These are phyloP conservation scores for Boletus coccyginus DNA, from an alignment of 768 basidiomycete genomes.

Conservation along the genomic window DNA sequence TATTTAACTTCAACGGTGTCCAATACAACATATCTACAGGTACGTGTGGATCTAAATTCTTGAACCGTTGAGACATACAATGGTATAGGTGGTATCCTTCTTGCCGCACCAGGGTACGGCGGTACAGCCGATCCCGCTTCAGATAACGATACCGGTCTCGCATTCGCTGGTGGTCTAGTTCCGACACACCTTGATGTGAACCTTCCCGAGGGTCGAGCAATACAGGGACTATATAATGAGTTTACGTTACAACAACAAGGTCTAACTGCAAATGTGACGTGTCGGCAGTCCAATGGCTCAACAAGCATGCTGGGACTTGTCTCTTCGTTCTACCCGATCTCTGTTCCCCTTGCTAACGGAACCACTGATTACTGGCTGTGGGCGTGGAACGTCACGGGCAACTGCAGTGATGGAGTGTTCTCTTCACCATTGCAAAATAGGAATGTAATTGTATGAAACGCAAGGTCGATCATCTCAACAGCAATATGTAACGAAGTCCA, in stretches of 20 bases:
- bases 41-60: background rate
- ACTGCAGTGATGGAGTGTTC: background rate
- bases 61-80: background rate
- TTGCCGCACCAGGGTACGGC: background rate
- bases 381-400: background rate
- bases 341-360: background rate
- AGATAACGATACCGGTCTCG: background rate
- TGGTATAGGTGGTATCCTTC: conserved; percentile 9
- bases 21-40: conserved; percentile 17
- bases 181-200: background rate
- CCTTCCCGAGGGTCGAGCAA: background rate
- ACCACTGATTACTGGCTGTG: conserved; percentile 3
- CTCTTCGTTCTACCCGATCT: background rate
- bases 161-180: background rate
- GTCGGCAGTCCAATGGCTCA: background rate
- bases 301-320: background rate
- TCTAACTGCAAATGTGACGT: conserved; percentile 14
- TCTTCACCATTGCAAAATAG: background rate
- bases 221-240: background rate
- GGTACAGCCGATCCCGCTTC: background rate
- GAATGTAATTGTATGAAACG: background rate
- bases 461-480: conserved; percentile 3
- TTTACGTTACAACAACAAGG: conserved; percentile 16
- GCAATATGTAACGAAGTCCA: background rate
- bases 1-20: conserved; percentile 16